Evolutionary conservation across 2,329 filamentous ascomycete species (phyloP).

Genomic region (Aspergillaceae sp.): DNA sequence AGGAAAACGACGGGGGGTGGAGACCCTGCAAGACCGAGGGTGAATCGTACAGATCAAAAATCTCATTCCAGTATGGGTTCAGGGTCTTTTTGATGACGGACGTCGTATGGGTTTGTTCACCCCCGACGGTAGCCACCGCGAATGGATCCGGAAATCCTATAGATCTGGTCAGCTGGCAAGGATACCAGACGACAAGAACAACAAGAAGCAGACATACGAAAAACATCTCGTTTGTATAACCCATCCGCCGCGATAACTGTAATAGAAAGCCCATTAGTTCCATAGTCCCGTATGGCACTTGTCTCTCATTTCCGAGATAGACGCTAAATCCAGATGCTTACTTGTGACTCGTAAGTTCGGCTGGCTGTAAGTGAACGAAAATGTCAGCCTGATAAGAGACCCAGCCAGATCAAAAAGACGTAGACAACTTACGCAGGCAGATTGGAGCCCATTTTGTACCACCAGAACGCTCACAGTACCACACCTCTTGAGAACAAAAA

Average conservation of each 20-base stretch:
- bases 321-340: conserved; percentile 37
- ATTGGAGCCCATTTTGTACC: conserved; percentile 48
- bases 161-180: conserved; percentile 5
- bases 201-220: conserved; percentile 58
- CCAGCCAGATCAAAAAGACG: conserved; percentile 4
- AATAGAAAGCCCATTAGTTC: no score
- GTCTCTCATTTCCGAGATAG: not conserved
- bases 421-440: conserved; percentile 51
- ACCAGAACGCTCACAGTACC: conserved; percentile 18
- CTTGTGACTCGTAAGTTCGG: conserved; percentile 90
- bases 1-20: not conserved
- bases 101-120: conserved; percentile 97
- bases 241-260: conserved; percentile 97
- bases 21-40: not conserved
- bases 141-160: conserved; percentile 95
- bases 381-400: no score
- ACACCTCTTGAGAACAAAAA: conserved; percentile 19
- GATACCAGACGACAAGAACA: conserved; percentile 2
- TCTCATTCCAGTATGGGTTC: conserved; percentile 99
- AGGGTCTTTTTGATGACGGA: conserved; percentile 93
- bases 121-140: conserved; percentile 91
- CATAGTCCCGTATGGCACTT: no score
- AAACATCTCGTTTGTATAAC: conserved; percentile 97
- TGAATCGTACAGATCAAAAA: conserved; percentile 80
- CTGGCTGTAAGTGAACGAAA: conserved; percentile 44